Percentiles rank a stretch among this genome's conserved stretches.
Conservation (phyloP, 441 rosid species). For the Populus hybrid region DNA sequence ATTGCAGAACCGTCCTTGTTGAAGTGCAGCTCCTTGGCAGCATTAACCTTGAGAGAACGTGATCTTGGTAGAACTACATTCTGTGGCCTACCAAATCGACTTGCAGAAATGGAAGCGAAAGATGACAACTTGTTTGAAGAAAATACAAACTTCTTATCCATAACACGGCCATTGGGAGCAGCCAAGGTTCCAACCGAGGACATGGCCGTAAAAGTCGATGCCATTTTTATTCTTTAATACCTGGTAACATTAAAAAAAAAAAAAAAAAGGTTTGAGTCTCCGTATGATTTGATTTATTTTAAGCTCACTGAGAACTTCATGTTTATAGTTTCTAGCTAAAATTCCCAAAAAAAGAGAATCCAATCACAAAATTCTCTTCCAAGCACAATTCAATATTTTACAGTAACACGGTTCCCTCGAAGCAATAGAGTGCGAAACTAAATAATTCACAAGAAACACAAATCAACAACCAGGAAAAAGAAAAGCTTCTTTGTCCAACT, state of each 20-base stretch:
- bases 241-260: background rate
- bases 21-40: constrained; percentile 67
- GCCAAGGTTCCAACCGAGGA: constrained; percentile 64
- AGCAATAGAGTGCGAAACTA: background rate
- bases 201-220: constrained; percentile 60
- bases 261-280: too few relatives aligned
- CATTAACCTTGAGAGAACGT: constrained; percentile 47
- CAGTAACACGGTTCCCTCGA: background rate
- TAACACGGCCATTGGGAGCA: constrained; percentile 45
- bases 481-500: background rate
- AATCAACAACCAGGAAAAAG: background rate
- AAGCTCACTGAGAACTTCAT: too few relatives aligned
- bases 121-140: constrained; percentile 68
- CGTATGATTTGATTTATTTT: too few relatives aligned
- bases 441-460: background rate
- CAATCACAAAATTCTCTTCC: background rate
- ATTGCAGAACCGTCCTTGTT: too few relatives aligned
- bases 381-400: background rate
- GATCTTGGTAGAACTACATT: constrained; percentile 43
- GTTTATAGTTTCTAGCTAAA: too few relatives aligned
- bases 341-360: background rate
- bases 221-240: constrained; percentile 43
- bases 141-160: constrained; percentile 55
- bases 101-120: constrained; percentile 56
- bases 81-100: constrained; percentile 48